Base-by-base conservation (phyloP, 2,329 filamentous ascomycete genomes). In the Stagonosporopsis vannaccii region DNA sequence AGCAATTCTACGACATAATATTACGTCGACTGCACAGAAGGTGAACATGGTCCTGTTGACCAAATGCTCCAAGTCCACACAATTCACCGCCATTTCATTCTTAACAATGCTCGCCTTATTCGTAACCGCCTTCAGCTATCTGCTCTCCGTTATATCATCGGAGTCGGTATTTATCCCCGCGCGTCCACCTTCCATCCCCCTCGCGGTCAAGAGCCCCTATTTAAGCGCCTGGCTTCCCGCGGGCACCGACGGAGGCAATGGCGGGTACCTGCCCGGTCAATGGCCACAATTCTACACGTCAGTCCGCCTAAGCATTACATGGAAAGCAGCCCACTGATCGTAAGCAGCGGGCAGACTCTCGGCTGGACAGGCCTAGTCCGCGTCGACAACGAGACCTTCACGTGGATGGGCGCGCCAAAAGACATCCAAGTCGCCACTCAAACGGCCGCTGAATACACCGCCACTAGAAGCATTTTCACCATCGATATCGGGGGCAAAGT, bases 221-320 rank as follows among this genome's bases (percentile, higher is more conserved):
- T 68, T 82, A 51, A 82, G 79, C 51, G 79, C 79, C 65, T 84
- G 75, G 82, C 79, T 91, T 49, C 81, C 81, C 43, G 83, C 85
- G 74, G 90, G 52, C 82, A 83, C 42, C 92, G 91, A 2, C 95
- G 91, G 91, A 83, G 86, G 51, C 84, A 86, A 77, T 95, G 92
- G 92, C 91, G 92, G 26, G 92, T 93, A 88, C 56, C 80, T 92
- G 26, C 84, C 89, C 0, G 88, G 89, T 2, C 75, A 86, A 68
- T 92, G 88, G 88, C 84, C 88, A 1, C 80, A 78, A 1, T 90
- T 90, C 63, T 92, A 87, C 85, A 80, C 80, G 88, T 88, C 74
- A 75, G 84, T 79, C 2, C 13, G 2, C 3, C 47, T 45, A 33
- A 7, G 17, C 26, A 26, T 11, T 40, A 6, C 15, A 39, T 40